phyloP scores from a whole-genome alignment of 164 flowering plant genomes.

The Vitis labrusca region DNA sequence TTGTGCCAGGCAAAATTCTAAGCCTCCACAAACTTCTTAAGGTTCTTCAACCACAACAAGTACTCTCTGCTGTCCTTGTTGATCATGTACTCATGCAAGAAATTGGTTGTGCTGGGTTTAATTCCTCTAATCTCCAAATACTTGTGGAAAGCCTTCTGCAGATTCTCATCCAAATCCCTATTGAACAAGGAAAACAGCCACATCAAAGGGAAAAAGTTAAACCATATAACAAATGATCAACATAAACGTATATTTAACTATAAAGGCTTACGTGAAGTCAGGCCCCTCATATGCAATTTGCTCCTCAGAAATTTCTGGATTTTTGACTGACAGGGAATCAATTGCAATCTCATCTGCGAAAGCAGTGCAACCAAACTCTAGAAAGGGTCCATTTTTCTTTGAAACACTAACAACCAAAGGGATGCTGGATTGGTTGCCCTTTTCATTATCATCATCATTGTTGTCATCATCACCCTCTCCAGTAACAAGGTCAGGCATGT shows the following conservation, averaged over 20 bases:
- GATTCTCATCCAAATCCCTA: slow-evolving; percentile 96
- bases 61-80: slow-evolving; percentile 83
- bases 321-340: slow-evolving; percentile 58
- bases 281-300: slow-evolving; percentile 81
- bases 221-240: background rate
- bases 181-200: background rate
- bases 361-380: slow-evolving; percentile 70
- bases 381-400: slow-evolving; percentile 50
- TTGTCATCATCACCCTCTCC: slow-evolving; percentile 42
- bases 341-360: slow-evolving; percentile 69
- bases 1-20: slow-evolving; percentile 15
- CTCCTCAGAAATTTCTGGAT: slow-evolving; percentile 62
- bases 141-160: slow-evolving; percentile 85
- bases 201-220: background rate
- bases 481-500: slow-evolving; percentile 69
- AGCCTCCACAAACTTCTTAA: slow-evolving; percentile 68
- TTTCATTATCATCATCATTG: slow-evolving; percentile 32
- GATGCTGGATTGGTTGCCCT: slow-evolving; percentile 34
- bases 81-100: slow-evolving; percentile 88
- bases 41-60: slow-evolving; percentile 70
- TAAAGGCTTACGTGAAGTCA: slow-evolving; percentile 65
- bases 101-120: slow-evolving; percentile 72
- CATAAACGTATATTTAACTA: background rate
- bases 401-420: slow-evolving; percentile 63
- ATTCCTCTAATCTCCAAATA: slow-evolving; percentile 90